Conservation (phyloP, 345 rosid species). For the Arabis hirsuta region DNA sequence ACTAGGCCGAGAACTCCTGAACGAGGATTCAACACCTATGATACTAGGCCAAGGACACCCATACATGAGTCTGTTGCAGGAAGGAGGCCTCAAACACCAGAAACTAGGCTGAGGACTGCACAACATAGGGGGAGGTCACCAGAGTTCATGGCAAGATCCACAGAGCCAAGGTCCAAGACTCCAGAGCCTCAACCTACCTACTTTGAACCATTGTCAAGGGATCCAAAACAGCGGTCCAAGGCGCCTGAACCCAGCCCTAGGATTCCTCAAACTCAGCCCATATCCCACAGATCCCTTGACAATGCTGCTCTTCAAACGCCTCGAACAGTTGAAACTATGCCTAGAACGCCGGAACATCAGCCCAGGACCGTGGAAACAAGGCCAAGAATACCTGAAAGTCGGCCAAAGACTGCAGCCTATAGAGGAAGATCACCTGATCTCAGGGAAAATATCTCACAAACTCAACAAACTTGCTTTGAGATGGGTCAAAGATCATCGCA, state of each 20-base stretch:
- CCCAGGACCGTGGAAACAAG: slow-evolving; percentile 1
- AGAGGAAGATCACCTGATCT: slow-evolving; percentile 32
- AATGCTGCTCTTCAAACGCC: slow-evolving; percentile 13
- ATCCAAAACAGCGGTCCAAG: slow-evolving; percentile 32
- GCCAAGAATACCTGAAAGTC: slow-evolving; percentile 24
- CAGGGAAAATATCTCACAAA: slow-evolving; percentile 26
- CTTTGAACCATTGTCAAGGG: slow-evolving; percentile 25
- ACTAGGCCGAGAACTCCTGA: slow-evolving; percentile 27
- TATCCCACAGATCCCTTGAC: slow-evolving; percentile 37
- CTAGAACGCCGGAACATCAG: slow-evolving; percentile 25
- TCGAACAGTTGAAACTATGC: slow-evolving; percentile 26
- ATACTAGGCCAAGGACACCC: slow-evolving; percentile 28
- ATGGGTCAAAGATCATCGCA: slow-evolving; percentile 30
- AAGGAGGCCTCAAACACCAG: slow-evolving; percentile 42
- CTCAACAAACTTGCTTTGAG: slow-evolving; percentile 13
- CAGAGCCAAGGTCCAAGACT: slow-evolving; percentile 40
- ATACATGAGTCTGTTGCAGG: slow-evolving; percentile 32
- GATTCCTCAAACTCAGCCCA: slow-evolving; percentile 34
- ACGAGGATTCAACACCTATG: not conserved
- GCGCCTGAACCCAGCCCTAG: slow-evolving; percentile 41
- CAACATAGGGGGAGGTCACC: slow-evolving; percentile 36
- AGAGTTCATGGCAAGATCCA: slow-evolving; percentile 33
- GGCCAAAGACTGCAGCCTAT: slow-evolving; percentile 7
- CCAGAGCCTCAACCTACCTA: slow-evolving; percentile 44
- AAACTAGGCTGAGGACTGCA: slow-evolving; percentile 30